Evolutionary conservation across 2,329 filamentous ascomycete genomes (phyloP).

Genomic region (Cordyceps cateniannulata): DNA sequence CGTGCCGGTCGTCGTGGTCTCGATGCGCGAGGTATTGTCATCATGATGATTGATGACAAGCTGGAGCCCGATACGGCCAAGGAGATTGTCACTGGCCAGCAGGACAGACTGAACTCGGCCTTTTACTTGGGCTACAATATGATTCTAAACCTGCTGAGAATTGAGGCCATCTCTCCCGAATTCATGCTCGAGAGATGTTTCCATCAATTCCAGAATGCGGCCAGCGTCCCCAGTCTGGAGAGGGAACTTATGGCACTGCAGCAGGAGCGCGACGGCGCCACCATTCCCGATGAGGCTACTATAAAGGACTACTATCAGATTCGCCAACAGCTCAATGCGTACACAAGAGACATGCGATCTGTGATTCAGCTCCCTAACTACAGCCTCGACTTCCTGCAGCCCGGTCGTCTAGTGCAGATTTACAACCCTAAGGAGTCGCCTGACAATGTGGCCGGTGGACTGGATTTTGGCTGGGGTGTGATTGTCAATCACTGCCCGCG

Average conservation of each 20-base stretch:
- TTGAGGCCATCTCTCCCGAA: slow-evolving; percentile 98
- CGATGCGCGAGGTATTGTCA: slow-evolving; percentile 95
- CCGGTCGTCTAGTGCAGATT: slow-evolving; percentile 81
- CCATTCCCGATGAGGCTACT: slow-evolving; percentile 77
- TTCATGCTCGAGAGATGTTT: slow-evolving; percentile 99
- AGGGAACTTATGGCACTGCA: slow-evolving; percentile 76
- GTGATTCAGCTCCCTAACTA: slow-evolving; percentile 91
- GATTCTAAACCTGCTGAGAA: slow-evolving; percentile 91
- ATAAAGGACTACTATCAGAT: slow-evolving; percentile 94
- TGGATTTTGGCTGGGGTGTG: slow-evolving; percentile 91
- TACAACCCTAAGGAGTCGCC: slow-evolving; percentile 56
- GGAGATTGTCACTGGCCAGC: slow-evolving; percentile 90
- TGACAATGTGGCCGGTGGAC: slow-evolving; percentile 27
- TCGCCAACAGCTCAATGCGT: slow-evolving; percentile 73
- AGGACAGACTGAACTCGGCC: slow-evolving; percentile 94
- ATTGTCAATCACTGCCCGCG: slow-evolving; percentile 68
- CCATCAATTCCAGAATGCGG: slow-evolving; percentile 95
- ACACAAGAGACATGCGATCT: slow-evolving; percentile 80
- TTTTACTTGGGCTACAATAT: slow-evolving; percentile 99
- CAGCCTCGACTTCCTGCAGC: slow-evolving; percentile 75
- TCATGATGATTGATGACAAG: slow-evolving; percentile 98
- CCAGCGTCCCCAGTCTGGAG: slow-evolving; percentile 77
- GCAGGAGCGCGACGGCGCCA: slow-evolving; percentile 62
- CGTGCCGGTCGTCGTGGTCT: slow-evolving; percentile 94
- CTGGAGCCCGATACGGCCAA: slow-evolving; percentile 94